phyloP scores from a whole-genome alignment of 75 land plant genomes.

The Gnetum montanum region DNA sequence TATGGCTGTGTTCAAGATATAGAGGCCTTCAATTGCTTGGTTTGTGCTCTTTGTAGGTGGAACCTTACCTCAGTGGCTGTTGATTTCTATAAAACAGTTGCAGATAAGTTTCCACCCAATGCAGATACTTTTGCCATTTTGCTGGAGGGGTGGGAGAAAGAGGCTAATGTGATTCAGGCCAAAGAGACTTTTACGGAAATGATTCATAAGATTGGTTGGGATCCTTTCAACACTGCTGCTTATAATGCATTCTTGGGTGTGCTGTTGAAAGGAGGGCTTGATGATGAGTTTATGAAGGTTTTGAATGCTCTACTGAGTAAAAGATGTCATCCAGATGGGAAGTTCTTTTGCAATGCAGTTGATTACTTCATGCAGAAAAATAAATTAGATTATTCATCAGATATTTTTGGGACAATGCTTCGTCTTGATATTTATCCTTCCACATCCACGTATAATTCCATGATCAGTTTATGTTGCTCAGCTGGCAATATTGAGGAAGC shows the following conservation, averaged over 20 bases:
- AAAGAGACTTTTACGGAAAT: constrained; percentile 8
- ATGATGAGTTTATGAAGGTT: constrained; percentile 6
- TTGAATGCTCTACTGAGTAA: constrained; percentile 4
- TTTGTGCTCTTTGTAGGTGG: constrained; percentile 9
- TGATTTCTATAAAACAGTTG: constrained; percentile 1
- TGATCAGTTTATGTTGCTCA: constrained; percentile 29
- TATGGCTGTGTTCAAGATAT: constrained; percentile 8
- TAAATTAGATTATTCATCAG: constrained; percentile 1
- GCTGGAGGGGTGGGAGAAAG: constrained; percentile 14
- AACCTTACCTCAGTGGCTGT: constrained; percentile 5
- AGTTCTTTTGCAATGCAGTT: constrained; percentile 7
- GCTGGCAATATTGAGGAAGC: constrained; percentile 11
- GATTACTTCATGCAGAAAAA: constrained; percentile 4
- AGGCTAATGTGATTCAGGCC: constrained; percentile 7
- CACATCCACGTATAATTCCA: constrained; percentile 28
- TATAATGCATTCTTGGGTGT: constrained; percentile 11
- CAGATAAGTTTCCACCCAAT: constrained; percentile 4
- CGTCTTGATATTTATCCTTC: constrained; percentile 12
- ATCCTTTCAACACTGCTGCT: constrained; percentile 7
- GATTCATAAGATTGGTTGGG: constrained; percentile 1
- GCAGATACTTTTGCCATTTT: constrained; percentile 9
- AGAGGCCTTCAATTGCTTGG: constrained; percentile 7
- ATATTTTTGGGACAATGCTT: constrained; percentile 10
- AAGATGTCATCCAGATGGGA: constrained; percentile 9
- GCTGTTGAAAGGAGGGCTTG: constrained; percentile 1